Evolutionary conservation across 352 stramenopile genomes (phyloP).

Genomic region (Globisporangium emineosum): DNA sequence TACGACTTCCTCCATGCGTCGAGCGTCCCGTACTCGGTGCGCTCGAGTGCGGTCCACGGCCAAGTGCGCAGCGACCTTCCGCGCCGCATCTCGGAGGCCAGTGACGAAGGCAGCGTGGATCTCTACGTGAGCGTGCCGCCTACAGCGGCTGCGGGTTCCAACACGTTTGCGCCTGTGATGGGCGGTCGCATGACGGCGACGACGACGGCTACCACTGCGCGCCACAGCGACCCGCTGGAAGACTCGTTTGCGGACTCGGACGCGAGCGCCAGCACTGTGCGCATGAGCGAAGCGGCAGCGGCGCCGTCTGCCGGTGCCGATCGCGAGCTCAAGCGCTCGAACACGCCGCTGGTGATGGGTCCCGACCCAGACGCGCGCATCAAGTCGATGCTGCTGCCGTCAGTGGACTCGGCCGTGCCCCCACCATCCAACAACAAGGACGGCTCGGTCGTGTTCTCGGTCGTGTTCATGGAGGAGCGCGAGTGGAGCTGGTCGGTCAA

Average conservation of each 20-base stretch:
- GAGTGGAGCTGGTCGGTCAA: slow-evolving; percentile 68
- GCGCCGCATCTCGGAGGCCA: slow-evolving; percentile 41
- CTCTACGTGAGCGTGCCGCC: neutral
- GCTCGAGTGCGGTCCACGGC: neutral
- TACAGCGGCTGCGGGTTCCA: neutral
- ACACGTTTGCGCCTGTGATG: neutral
- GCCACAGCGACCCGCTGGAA: slow-evolving; percentile 15
- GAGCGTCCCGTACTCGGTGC: slow-evolving; percentile 14
- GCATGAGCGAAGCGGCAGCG: neutral
- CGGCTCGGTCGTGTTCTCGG: slow-evolving; percentile 64
- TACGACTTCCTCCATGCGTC: neutral
- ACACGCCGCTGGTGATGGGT: slow-evolving; percentile 30
- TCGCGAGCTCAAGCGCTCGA: slow-evolving; percentile 27
- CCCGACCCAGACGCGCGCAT: slow-evolving; percentile 5
- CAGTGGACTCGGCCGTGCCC: slow-evolving; percentile 30
- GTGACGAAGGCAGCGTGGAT: slow-evolving; percentile 42
- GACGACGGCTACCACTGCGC: slow-evolving; percentile 1
- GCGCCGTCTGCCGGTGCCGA: slow-evolving; percentile 16
- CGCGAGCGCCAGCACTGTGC: neutral
- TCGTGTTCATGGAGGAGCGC: slow-evolving; percentile 48
- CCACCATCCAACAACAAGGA: slow-evolving; percentile 44
- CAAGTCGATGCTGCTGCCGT: slow-evolving; percentile 22
- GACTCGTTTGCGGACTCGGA: slow-evolving; percentile 16
- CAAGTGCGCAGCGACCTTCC: slow-evolving; percentile 26
- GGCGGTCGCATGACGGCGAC: neutral